Evolutionary conservation across 129 eudicot genomes (phyloP), one percentile per base, ranked within the genome.

Genomic region (Artemisia tridentata): DNA sequence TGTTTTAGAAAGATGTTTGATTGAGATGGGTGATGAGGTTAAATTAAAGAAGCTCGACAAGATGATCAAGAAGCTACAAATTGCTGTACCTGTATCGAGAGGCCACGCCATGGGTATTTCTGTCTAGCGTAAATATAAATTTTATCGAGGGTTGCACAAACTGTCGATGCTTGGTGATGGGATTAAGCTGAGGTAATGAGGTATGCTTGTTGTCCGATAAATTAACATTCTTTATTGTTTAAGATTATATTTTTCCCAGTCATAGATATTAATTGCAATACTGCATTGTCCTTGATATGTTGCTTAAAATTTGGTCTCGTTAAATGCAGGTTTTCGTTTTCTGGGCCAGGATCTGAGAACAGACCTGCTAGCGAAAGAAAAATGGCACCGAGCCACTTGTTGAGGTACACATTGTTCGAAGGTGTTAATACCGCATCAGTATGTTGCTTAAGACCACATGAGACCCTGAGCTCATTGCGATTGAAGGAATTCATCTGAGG

Each of bases 371-470:
- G 85, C 81, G 21, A 91, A 85, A 78, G 96, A 91, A 70, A 89
- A 86, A 10, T 88, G 84, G 63, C 20, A 62, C 11, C 18, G 9
- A 17, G 77, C 77, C 81, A 81, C 29, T 49, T 84, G 63, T 58
- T 38, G 45, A 84, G 82, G 86, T 76, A 2, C 84, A 75, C 73
- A 83, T 76, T 71, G 66, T 84, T 85, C 27, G 86, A 87, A 70
- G 95, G 89, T 11, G 88, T 90, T 50, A 87, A 83, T 54, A 78
- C 86, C 83, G 90, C 88, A 19, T 67, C 81, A 60, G 82, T 82
- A 10, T 80, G 96, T 16, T 86, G 90, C 25, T 86, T 86, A 11
- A 90, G 85, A 45, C 88, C 89, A 0, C 86, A 85, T 1, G 86
- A 88, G 70, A 82, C 86, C 67, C 88, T 83, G 4, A 84, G 79